Base-by-base conservation (phyloP, 768 basidiomycete genomes). In the Tephrocybe sp. region DNA sequence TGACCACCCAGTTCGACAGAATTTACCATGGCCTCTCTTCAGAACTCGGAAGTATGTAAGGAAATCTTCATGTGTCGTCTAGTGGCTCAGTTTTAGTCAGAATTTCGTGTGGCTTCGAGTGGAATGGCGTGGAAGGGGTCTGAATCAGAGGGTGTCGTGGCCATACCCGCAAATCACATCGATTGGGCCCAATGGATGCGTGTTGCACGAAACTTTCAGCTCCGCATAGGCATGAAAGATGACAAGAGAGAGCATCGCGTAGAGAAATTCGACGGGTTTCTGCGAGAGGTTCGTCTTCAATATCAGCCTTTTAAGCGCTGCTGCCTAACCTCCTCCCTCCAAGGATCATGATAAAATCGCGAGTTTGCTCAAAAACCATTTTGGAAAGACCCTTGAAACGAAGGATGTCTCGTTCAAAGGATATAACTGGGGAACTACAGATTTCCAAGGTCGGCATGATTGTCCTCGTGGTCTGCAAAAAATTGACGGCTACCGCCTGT, bases 361-460 rank as follows among this genome's bases (percentile, higher is more conserved):
- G 3, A 71, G 77, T 43, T 64, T 94, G 36, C 69, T 97, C 56
- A 94, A 95, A 68, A 89, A 88, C 53, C 83, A 93, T 68, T 98
- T 93, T 70, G 81, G 78, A 36, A 73, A 95, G 50, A 82, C 88
- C 3, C 73, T 98, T 19, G 97, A 98, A 64, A 79, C 78, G 4
- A 85, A 84, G 65, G 97, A 99, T 56, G 76, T 84, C 15, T 85
- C 90, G 11, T 82, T 94, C 64, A 94, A 91, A 64, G 97, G 97
- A 0, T 98, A 93, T 93, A 98, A 99, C 65, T 98, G 97, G 97
- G 97, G 97, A 4, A 80, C 86, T 24, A 90, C 91, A 2, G 92
- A 95, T 61, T 91, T 98, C 55, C 88, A 91, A 78, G 91, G 95
- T 91, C 29, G 15, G 48, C 45, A 37, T 21, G 53, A 47, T 74